Evolutionary conservation across 257 asterid genomes (phyloP).

Genomic region (Osmanthus fragrans): DNA sequence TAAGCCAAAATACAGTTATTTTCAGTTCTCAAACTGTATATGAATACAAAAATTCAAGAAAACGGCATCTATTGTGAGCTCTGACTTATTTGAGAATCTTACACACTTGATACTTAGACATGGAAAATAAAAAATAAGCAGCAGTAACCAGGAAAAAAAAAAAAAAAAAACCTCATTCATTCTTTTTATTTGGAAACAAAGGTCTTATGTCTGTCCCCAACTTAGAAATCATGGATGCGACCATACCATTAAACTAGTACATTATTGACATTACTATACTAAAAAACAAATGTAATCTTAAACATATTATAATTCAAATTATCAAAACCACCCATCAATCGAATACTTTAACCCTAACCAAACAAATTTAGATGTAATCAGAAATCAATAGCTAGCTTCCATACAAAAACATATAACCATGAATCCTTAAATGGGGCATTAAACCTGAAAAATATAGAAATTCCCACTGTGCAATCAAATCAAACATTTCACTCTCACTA

Average conservation of each 20-base stretch:
- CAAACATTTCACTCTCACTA: too few relatives aligned
- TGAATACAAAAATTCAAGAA: neutral
- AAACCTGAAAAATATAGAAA: neutral
- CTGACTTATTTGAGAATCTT: neutral
- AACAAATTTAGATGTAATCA: slow-evolving; percentile 14
- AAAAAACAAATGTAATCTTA: neutral
- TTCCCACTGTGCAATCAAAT: neutral
- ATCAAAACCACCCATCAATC: neutral
- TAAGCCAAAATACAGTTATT: slow-evolving; percentile 6
- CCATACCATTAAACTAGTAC: neutral
- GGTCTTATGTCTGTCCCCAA: neutral
- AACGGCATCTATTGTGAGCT: neutral
- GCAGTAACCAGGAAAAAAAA: neutral
- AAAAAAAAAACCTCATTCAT: neutral
- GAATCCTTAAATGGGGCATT: neutral
- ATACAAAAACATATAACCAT: slow-evolving; percentile 11
- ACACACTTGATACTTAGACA: neutral
- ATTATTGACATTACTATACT: neutral
- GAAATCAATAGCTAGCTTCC: slow-evolving; percentile 1
- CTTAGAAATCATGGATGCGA: neutral
- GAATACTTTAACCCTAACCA: neutral
- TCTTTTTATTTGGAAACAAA: neutral
- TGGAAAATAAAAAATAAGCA: neutral
- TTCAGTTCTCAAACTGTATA: neutral
- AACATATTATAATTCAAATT: neutral